A percentile compares a stretch with the other conserved stretches of the same genome.
phyloP scores from a whole-genome alignment of 257 asterid species.

The Solanum dulcamara region DNA sequence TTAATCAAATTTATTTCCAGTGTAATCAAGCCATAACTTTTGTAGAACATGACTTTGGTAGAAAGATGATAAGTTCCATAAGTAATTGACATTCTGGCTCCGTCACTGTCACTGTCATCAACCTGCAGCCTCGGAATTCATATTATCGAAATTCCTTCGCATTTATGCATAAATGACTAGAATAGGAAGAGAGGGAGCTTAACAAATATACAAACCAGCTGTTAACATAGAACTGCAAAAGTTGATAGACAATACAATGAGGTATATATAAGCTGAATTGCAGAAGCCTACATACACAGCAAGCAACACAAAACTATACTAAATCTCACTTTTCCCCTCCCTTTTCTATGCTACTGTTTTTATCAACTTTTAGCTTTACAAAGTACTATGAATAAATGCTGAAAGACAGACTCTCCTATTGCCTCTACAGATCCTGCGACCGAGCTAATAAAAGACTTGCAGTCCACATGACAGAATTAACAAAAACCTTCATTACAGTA shows the following conservation, averaged over 20 bases:
- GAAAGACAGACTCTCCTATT: neutral
- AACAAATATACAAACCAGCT: neutral
- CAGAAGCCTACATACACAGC: neutral
- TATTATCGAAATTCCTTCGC: neutral
- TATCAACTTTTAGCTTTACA: constrained; percentile 8
- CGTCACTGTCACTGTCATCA: neutral
- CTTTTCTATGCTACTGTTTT: neutral
- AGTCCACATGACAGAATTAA: neutral
- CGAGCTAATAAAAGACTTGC: neutral
- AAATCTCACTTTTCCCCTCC: neutral
- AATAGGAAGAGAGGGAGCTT: neutral
- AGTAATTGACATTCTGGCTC: too few species aligned
- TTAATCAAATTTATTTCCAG: too few species aligned
- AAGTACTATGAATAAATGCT: constrained; percentile 8
- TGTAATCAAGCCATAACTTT: too few species aligned
- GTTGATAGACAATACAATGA: neutral
- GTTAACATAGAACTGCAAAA: neutral
- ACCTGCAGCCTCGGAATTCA: neutral
- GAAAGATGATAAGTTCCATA: too few species aligned
- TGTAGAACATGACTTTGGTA: too few species aligned
- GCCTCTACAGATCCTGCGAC: neutral
- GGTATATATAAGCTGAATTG: neutral
- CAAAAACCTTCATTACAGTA: neutral
- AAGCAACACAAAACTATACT: neutral
- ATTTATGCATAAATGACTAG: neutral